These are phyloP conservation scores for Gossypium sturtianum DNA, from an alignment of 345 rosid genomes.

Conservation along the genomic window DNA sequence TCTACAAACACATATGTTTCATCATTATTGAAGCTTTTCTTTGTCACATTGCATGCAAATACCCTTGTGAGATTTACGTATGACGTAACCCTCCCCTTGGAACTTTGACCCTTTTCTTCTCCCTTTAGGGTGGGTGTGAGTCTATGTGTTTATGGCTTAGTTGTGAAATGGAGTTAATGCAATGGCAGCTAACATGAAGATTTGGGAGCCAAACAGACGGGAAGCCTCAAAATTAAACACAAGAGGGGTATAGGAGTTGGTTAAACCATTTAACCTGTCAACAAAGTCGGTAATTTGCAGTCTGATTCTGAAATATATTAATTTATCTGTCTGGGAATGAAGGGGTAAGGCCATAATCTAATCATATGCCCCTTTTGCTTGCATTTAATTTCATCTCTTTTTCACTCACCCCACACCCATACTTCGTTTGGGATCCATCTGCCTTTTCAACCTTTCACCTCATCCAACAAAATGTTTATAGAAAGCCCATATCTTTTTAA, in stretches of 20 bases:
- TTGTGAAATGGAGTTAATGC: background rate
- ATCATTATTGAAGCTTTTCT: background rate
- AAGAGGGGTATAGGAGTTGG: background rate
- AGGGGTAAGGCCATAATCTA: background rate
- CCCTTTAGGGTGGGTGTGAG: background rate
- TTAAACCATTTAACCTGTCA: background rate
- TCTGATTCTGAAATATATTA: background rate
- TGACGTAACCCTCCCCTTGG: background rate
- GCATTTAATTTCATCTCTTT: background rate
- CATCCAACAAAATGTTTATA: too few species aligned
- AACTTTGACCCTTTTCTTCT: background rate
- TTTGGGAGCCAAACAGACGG: background rate
- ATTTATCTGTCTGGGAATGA: background rate
- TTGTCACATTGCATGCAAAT: background rate
- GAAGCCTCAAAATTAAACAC: background rate
- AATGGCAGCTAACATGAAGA: background rate
- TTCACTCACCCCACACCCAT: background rate
- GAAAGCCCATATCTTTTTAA: too few species aligned
- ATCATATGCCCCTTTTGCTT: background rate
- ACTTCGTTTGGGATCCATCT: background rate
- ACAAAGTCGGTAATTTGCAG: background rate
- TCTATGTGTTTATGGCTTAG: background rate
- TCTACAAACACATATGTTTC: background rate
- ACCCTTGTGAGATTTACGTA: background rate
- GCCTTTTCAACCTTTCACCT: background rate